Evolutionary conservation across 2,329 filamentous ascomycete species (phyloP).

Genomic region (Atkinsonella texensis): DNA sequence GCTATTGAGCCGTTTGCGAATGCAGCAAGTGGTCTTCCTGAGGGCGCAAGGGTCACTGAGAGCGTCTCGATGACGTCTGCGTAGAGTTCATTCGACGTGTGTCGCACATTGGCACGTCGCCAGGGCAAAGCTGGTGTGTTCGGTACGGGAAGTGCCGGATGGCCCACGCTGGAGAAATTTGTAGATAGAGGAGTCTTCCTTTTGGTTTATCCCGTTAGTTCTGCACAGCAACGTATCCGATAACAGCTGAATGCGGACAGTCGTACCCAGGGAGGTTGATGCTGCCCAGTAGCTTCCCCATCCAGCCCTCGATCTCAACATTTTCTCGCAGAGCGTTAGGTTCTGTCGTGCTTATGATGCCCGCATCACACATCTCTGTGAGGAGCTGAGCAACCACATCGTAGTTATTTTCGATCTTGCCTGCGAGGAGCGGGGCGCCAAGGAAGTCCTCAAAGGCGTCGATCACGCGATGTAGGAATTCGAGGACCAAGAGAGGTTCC

Average conservation of each 20-base stretch:
- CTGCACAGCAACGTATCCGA: background rate
- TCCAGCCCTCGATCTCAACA: conserved; percentile 81
- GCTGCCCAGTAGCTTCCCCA: conserved; percentile 79
- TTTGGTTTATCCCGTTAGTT: conserved; percentile 6
- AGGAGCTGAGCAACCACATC: conserved; percentile 89
- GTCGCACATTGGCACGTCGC: conserved; percentile 82
- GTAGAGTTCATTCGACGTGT: conserved; percentile 95
- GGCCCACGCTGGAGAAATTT: conserved; percentile 25
- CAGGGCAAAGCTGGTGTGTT: conserved; percentile 59
- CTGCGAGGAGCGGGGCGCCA: conserved; percentile 71
- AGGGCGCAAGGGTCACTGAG: conserved; percentile 78
- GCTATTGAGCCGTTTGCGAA: conserved; percentile 86
- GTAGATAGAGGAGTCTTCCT: conserved; percentile 30
- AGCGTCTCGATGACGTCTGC: conserved; percentile 91
- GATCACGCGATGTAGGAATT: conserved; percentile 87
- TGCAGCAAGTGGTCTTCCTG: conserved; percentile 74
- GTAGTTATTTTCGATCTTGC: conserved; percentile 81
- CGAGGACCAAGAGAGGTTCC: conserved; percentile 79
- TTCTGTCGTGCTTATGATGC: conserved; percentile 80
- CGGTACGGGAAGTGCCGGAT: conserved; percentile 29
- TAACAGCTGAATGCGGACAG: background rate
- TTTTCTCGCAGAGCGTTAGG: conserved; percentile 84
- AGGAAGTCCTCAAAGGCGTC: conserved; percentile 93
- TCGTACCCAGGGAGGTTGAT: conserved; percentile 68
- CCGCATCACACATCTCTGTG: conserved; percentile 93